phyloP scores from a whole-genome alignment of 2,329 filamentous ascomycete genomes.

The Amphichorda felina region DNA sequence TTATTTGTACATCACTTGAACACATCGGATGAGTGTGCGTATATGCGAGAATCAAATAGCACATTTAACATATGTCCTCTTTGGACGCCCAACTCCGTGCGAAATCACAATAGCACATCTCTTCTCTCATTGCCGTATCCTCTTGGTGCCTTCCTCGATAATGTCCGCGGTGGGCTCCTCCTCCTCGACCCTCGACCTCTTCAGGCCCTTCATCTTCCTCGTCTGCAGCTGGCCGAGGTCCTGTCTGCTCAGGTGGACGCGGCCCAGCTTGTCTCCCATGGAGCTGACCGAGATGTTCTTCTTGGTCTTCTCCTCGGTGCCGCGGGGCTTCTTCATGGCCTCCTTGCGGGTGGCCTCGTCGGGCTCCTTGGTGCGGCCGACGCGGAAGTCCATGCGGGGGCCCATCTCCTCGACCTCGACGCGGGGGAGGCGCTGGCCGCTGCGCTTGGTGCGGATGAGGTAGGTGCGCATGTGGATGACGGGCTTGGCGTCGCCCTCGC shows the following conservation, averaged over 20 bases:
- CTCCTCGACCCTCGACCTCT: conserved; percentile 57
- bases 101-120: neutral
- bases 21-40: too few relatives aligned
- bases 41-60: too few relatives aligned
- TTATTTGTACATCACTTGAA: too few relatives aligned
- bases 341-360: conserved; percentile 76
- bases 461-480: conserved; percentile 65
- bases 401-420: conserved; percentile 95
- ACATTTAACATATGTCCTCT: too few relatives aligned
- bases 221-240: conserved; percentile 82
- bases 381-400: conserved; percentile 80
- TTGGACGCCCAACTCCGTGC: too few relatives aligned
- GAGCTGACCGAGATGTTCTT: conserved; percentile 91
- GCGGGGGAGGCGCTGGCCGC: conserved; percentile 74
- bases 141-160: conserved; percentile 23
- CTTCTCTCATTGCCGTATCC: conserved; percentile 17
- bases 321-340: conserved; percentile 77
- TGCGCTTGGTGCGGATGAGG: conserved; percentile 74
- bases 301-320: conserved; percentile 66
- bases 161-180: conserved; percentile 25
- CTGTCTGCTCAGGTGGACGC: conserved; percentile 83
- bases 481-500: conserved; percentile 35
- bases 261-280: conserved; percentile 93
- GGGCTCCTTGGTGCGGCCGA: conserved; percentile 70
- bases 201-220: conserved; percentile 98